These are phyloP conservation scores for Xanthoconium separans DNA, from an alignment of 1,284 basidiomycete species.

Conservation along the genomic window DNA sequence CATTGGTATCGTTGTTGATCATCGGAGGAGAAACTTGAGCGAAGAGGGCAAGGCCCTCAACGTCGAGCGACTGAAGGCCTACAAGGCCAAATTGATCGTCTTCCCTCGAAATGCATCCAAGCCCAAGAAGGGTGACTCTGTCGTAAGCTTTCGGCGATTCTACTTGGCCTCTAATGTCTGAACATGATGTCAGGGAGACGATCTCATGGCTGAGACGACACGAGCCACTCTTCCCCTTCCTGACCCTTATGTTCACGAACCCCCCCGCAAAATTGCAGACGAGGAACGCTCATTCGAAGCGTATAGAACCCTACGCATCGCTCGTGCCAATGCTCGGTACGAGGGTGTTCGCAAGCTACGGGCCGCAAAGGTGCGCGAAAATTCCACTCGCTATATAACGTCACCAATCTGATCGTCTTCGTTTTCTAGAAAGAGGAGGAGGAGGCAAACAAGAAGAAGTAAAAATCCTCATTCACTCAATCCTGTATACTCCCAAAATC, in stretches of 20 bases:
- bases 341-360: constrained; percentile 86
- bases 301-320: constrained; percentile 86
- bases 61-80: constrained; percentile 92
- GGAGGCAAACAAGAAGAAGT: constrained; percentile 92
- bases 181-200: constrained; percentile 63
- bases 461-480: constrained; percentile 25
- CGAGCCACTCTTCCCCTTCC: constrained; percentile 74
- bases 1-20: constrained; percentile 95
- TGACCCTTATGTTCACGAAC: constrained; percentile 68
- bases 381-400: constrained; percentile 2
- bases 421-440: constrained; percentile 80
- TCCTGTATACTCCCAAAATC: constrained; percentile 38
- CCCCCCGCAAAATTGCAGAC: constrained; percentile 90
- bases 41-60: constrained; percentile 98
- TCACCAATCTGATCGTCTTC: constrained; percentile 3
- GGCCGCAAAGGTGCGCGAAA: constrained; percentile 67
- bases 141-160: constrained; percentile 50
- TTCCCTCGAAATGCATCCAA: constrained; percentile 97
- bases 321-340: constrained; percentile 83
- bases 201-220: constrained; percentile 80
- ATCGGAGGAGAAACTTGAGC: constrained; percentile 94
- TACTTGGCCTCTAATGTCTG: background rate
- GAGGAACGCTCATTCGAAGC: constrained; percentile 92
- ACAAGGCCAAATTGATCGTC: constrained; percentile 86
- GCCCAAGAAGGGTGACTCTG: constrained; percentile 93